A percentile compares a stretch with the other conserved stretches of the same genome.
Evolutionary conservation across 2,329 filamentous ascomycete species (phyloP).

Genomic region (Dissoconium aciculare): DNA sequence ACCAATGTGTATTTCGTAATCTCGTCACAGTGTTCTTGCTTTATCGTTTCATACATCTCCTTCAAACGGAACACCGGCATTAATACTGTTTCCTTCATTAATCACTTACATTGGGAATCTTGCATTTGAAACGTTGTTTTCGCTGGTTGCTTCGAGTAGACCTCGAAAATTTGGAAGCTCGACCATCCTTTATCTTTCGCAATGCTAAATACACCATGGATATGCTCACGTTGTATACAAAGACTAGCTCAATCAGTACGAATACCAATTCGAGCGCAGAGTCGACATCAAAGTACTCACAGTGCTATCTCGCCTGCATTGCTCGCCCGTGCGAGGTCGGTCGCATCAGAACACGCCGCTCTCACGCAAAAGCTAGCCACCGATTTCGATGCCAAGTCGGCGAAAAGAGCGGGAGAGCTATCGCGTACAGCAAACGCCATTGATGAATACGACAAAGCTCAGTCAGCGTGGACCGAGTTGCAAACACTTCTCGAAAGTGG

Average conservation of each 20-base stretch:
- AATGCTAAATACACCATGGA: slow-evolving; percentile 7
- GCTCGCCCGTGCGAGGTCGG: slow-evolving; percentile 39
- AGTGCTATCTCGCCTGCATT: slow-evolving; percentile 38
- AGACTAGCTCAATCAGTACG: slow-evolving; percentile 3
- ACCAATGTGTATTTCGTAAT: too few relatives aligned
- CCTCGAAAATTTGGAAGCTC: too few relatives aligned
- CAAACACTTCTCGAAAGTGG: slow-evolving; percentile 49
- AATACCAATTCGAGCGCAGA: slow-evolving; percentile 7
- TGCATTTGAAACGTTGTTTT: too few relatives aligned
- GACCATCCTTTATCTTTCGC: too few relatives aligned
- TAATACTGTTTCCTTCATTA: too few relatives aligned
- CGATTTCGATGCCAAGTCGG: slow-evolving; percentile 40
- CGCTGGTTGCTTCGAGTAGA: too few relatives aligned
- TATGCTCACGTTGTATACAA: slow-evolving; percentile 8
- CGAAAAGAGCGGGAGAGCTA: slow-evolving; percentile 44
- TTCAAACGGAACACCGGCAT: too few relatives aligned
- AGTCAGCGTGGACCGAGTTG: slow-evolving; percentile 52
- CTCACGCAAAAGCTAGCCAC: slow-evolving; percentile 38
- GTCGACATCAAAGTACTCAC: slow-evolving; percentile 9
- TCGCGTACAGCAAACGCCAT: slow-evolving; percentile 37
- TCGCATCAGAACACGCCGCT: slow-evolving; percentile 41
- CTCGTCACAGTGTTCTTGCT: too few relatives aligned
- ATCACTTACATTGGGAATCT: too few relatives aligned
- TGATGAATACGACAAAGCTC: slow-evolving; percentile 43
- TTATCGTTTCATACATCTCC: too few relatives aligned